phyloP scores from a whole-genome alignment of 1,139 yeast genomes.

The Candida sp. region DNA sequence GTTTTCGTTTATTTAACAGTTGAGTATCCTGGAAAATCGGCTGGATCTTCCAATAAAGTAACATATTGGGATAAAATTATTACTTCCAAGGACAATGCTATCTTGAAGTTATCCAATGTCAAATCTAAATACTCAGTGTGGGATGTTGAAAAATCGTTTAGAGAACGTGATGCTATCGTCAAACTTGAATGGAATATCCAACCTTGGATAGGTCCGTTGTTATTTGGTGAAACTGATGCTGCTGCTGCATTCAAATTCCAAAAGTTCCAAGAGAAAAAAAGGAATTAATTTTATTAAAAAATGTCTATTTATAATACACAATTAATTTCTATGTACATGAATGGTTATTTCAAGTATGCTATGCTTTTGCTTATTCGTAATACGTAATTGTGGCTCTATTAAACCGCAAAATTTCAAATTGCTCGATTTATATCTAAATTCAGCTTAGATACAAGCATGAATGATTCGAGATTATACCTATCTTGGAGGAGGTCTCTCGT shows the following conservation, averaged over 20 bases:
- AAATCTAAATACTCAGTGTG: slow-evolving; percentile 82
- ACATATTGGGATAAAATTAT: slow-evolving; percentile 92
- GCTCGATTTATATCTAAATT: too few relatives aligned
- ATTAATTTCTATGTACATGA: too few relatives aligned
- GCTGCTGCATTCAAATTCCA: slow-evolving; percentile 27
- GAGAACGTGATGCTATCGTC: slow-evolving; percentile 65
- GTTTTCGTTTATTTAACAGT: slow-evolving; percentile 88
- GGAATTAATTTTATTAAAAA: not conserved
- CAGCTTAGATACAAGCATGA: too few relatives aligned
- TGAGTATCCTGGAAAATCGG: slow-evolving; percentile 68
- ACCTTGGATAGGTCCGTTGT: slow-evolving; percentile 81
- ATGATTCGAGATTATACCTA: too few relatives aligned
- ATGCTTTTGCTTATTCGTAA: too few relatives aligned
- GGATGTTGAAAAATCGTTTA: slow-evolving; percentile 73
- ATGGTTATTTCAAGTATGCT: too few relatives aligned
- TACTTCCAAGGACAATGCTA: slow-evolving; percentile 54
- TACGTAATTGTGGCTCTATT: too few relatives aligned
- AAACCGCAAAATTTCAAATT: too few relatives aligned
- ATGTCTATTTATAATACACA: too few relatives aligned
- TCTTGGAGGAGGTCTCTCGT: too few relatives aligned
- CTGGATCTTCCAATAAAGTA: slow-evolving; percentile 56
- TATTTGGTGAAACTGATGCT: slow-evolving; percentile 57
- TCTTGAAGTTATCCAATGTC: slow-evolving; percentile 46
- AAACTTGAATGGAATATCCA: slow-evolving; percentile 89
- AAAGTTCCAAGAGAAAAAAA: slow-evolving; percentile 13